Evolutionary conservation across 2,329 filamentous ascomycete genomes (phyloP), one percentile per base, ranked within the genome.

Genomic region (Penicillium sp.): DNA sequence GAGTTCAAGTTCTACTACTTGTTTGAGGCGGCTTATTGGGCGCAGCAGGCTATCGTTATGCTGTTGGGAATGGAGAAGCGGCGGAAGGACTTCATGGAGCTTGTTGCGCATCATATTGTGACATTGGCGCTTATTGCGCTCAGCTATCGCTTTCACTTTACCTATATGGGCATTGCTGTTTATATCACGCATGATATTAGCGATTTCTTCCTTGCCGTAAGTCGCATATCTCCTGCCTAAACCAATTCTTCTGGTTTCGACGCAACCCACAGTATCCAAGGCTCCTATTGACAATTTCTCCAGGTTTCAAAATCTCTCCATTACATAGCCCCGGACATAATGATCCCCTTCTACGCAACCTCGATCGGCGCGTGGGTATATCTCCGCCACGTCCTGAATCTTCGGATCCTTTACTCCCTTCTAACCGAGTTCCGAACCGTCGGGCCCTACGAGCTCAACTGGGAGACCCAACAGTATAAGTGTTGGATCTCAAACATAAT

Each of bases 121-220:
- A 94, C 90, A 31, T 78, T 96, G 55, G 78, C 85, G 19, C 82
- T 96, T 66, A 96, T 96, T 65, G 87, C 77, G 62, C 78, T 92
- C 68, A 93, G 89, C 78, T 96, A 96, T 78, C 86, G 91, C 61
- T 96, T 96, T 79, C 92, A 96, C 77, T 96, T 96, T 74, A 93
- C 91, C 23, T 92, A 95, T 76, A 94, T 96, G 71, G 92, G 92
- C 11, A 78, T 96, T 54, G 90, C 90, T 27, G 90, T 96, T 29
- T 96, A 95, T 76, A 90, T 92, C 56, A 96, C 92, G 11, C 91
- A 95, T 76, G 92, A 96, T 72, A 90, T 96, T 58, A 91, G 87
- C 62, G 92, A 96, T 75, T 96, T 96, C 78, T 96, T 96, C 83
- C 82, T 96, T 43, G 92, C 92, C 33, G 89, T 91, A 82, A 38